Percentiles rank a stretch among this genome's conserved stretches.
phyloP scores from a whole-genome alignment of 140 eudicot genomes.

The Flaveria floridana region DNA sequence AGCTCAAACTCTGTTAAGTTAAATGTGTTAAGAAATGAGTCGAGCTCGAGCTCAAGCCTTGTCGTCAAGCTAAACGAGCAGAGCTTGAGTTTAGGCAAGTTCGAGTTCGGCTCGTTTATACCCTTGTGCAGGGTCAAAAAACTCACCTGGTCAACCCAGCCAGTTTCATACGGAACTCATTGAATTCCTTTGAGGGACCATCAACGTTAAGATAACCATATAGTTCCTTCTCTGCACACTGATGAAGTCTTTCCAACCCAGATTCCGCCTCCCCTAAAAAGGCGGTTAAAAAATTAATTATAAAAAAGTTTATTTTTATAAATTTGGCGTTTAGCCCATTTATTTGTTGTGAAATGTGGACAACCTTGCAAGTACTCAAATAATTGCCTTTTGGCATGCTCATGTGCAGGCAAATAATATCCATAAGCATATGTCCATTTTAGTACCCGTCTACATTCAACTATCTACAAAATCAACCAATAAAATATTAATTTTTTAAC shows the following conservation, averaged over 20 bases:
- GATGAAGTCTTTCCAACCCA: constrained; percentile 94
- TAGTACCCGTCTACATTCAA: constrained; percentile 93
- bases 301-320: background rate
- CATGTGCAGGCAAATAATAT: constrained; percentile 80
- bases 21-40: too few species aligned
- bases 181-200: constrained; percentile 82
- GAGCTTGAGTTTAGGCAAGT: background rate
- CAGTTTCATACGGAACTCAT: constrained; percentile 84
- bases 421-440: constrained; percentile 99
- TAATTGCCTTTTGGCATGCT: constrained; percentile 82
- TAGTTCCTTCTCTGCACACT: constrained; percentile 95
- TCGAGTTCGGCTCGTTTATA: background rate
- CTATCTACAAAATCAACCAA: constrained; percentile 58
- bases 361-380: constrained; percentile 96
- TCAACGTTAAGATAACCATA: constrained; percentile 59
- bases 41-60: too few species aligned
- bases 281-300: background rate
- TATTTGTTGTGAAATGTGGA: constrained; percentile 15
- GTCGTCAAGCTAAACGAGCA: background rate
- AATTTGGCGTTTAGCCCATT: background rate
- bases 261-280: constrained; percentile 93
- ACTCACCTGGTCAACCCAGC: constrained; percentile 90
- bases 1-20: too few species aligned
- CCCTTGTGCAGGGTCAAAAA: background rate
- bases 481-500: background rate